phyloP scores from a whole-genome alignment of 331 rosid genomes.

The Ulmus americana region DNA sequence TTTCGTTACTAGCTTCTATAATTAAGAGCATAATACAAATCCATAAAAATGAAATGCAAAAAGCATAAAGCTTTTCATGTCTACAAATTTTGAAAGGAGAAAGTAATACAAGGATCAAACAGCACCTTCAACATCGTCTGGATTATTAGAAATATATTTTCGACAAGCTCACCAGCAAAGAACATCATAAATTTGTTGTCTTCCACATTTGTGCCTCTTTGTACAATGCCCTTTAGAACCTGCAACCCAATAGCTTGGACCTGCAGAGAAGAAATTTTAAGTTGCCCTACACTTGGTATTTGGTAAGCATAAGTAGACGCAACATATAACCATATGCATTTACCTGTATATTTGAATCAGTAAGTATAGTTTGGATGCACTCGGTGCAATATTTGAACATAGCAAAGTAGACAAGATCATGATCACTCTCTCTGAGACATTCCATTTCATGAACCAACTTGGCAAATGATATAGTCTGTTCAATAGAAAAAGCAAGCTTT shows the following conservation, averaged over 20 bases:
- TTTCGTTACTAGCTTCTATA: slow-evolving; percentile 63
- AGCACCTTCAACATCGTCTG: slow-evolving; percentile 59
- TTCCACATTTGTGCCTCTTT: slow-evolving; percentile 45
- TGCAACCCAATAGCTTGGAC: slow-evolving; percentile 73
- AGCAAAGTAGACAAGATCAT: slow-evolving; percentile 28
- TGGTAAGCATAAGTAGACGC: slow-evolving; percentile 16
- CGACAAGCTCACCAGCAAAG: slow-evolving; percentile 66
- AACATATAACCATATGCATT: slow-evolving; percentile 19
- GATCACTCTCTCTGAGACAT: slow-evolving; percentile 36
- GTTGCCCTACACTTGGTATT: slow-evolving; percentile 19
- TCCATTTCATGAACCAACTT: slow-evolving; percentile 50
- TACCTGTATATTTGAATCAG: slow-evolving; percentile 71
- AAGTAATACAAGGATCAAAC: slow-evolving; percentile 5
- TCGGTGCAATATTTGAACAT: slow-evolving; percentile 46
- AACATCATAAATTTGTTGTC: slow-evolving; percentile 53
- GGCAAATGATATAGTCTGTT: slow-evolving; percentile 59
- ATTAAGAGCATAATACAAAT: slow-evolving; percentile 20
- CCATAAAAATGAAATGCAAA: slow-evolving; percentile 24
- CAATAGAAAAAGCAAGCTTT: slow-evolving; percentile 77
- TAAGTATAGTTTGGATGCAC: slow-evolving; percentile 56
- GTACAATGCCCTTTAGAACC: slow-evolving; percentile 64
- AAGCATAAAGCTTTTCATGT: background rate
- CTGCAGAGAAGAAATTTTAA: slow-evolving; percentile 45
- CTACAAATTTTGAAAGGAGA: slow-evolving; percentile 9
- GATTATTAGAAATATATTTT: slow-evolving; percentile 52